These are phyloP conservation scores for Ophiosphaerella herpotricha DNA, from an alignment of 2,329 filamentous ascomycete genomes.

Conservation along the genomic window DNA sequence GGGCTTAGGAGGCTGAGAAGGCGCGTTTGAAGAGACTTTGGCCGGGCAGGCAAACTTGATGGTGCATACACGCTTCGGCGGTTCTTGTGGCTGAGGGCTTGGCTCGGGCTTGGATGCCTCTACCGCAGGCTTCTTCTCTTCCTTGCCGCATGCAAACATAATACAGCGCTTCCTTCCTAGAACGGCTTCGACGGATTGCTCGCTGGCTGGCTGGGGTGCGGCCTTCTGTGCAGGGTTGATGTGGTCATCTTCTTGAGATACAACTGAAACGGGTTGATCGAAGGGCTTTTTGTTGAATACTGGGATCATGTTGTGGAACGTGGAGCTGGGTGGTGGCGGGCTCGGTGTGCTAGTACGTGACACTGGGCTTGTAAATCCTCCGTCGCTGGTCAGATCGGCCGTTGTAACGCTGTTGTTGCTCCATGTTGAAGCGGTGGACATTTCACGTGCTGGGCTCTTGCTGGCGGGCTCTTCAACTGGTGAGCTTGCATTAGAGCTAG, in stretches of 20 bases:
- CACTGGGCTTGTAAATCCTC: constrained; percentile 82
- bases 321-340: constrained; percentile 72
- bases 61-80: constrained; percentile 60
- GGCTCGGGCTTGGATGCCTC: constrained; percentile 25
- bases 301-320: constrained; percentile 44
- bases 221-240: constrained; percentile 31
- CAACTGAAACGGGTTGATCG: constrained; percentile 43
- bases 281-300: constrained; percentile 46
- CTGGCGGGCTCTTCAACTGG: constrained; percentile 49
- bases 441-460: constrained; percentile 45
- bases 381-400: constrained; percentile 92
- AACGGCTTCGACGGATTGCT: constrained; percentile 65
- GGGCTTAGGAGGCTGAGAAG: constrained; percentile 39
- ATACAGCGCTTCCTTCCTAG: constrained; percentile 84
- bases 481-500: constrained; percentile 45
- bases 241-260: constrained; percentile 44
- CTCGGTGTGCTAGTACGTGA: constrained; percentile 85
- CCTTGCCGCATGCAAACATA: constrained; percentile 79
- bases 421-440: constrained; percentile 67
- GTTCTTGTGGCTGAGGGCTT: constrained; percentile 29
- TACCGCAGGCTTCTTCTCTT: constrained; percentile 49
- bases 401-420: constrained; percentile 85
- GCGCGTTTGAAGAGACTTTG: constrained; percentile 49
- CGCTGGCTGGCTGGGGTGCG: constrained; percentile 44
- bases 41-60: constrained; percentile 78